Conservation (phyloP, 2,329 filamentous ascomycete genomes). For the Penicillium sp. region DNA sequence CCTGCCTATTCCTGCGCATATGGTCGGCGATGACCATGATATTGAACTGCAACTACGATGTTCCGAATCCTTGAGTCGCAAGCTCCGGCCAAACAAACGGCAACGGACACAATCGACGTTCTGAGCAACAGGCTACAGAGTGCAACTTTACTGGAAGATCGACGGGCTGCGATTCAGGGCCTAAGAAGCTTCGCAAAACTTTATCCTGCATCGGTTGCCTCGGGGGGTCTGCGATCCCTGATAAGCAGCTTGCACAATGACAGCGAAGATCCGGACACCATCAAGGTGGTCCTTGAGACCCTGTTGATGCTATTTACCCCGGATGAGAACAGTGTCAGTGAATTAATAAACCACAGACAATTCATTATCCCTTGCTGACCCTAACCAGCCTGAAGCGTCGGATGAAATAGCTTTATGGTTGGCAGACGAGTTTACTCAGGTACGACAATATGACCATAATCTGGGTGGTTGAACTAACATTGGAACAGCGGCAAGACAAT, state of each 20-base stretch:
- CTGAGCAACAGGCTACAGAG: conserved; percentile 84
- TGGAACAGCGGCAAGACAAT: conserved; percentile 80
- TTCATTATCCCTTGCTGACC: conserved; percentile 21
- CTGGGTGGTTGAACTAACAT: conserved; percentile 47
- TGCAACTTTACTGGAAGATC: conserved; percentile 89
- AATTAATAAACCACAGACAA: conserved; percentile 1
- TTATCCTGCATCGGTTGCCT: conserved; percentile 93
- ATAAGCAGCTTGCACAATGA: conserved; percentile 85
- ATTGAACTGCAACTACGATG: conserved; percentile 43
- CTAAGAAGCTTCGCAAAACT: conserved; percentile 94
- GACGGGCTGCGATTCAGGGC: conserved; percentile 87
- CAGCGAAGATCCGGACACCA: conserved; percentile 91
- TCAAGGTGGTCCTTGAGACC: conserved; percentile 93
- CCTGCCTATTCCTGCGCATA: conserved; percentile 24
- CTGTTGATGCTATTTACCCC: conserved; percentile 86
- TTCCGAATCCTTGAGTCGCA: conserved; percentile 64
- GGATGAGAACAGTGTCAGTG: conserved; percentile 59
- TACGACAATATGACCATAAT: conserved; percentile 37
- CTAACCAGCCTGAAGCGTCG: conserved; percentile 75
- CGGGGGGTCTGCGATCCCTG: conserved; percentile 82
- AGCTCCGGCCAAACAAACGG: conserved; percentile 93
- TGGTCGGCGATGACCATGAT: conserved; percentile 43
- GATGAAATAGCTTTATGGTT: conserved; percentile 96
- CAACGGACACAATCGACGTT: conserved; percentile 88
- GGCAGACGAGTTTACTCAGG: conserved; percentile 95